Percentiles rank a stretch among this genome's conserved stretches.
These are phyloP conservation scores for Penicillium italicum DNA, from an alignment of 2,329 filamentous ascomycete genomes.

Conservation along the genomic window DNA sequence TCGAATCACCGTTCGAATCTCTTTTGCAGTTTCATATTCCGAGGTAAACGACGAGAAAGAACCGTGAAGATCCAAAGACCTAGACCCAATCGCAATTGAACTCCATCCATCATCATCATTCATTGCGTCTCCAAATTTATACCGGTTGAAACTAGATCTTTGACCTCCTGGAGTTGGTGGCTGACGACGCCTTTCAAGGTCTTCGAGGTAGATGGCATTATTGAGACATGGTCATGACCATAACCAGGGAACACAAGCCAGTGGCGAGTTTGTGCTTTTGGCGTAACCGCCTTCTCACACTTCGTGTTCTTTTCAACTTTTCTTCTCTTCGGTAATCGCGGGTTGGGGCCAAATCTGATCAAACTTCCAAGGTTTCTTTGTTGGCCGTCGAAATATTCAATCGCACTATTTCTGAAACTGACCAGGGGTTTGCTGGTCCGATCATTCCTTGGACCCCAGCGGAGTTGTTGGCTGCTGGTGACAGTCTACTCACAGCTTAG, in stretches of 20 bases:
- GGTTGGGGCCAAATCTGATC: neutral
- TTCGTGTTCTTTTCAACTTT: slow-evolving; percentile 4
- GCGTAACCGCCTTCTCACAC: slow-evolving; percentile 3
- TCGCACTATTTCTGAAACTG: neutral
- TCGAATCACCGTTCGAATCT: neutral
- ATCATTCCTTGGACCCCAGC: neutral
- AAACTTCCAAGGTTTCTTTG: neutral
- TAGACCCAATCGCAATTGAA: neutral
- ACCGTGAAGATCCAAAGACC: neutral
- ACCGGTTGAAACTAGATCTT: neutral
- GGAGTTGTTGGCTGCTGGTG: neutral
- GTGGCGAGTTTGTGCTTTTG: slow-evolving; percentile 6
- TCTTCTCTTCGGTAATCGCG: slow-evolving; percentile 4
- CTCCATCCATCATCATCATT: neutral
- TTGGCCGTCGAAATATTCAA: neutral
- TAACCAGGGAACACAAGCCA: slow-evolving; percentile 6
- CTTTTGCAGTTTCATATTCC: neutral
- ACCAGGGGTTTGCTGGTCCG: neutral
- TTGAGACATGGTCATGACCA: neutral
- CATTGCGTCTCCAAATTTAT: neutral
- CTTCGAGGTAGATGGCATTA: neutral
- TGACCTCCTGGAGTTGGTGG: slow-evolving; percentile 1
- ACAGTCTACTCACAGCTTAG: neutral
- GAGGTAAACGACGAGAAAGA: neutral
- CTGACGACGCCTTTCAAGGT: slow-evolving; percentile 2